phyloP scores from a whole-genome alignment of 2,329 filamentous ascomycete genomes.

The Arthroderma sp. region DNA sequence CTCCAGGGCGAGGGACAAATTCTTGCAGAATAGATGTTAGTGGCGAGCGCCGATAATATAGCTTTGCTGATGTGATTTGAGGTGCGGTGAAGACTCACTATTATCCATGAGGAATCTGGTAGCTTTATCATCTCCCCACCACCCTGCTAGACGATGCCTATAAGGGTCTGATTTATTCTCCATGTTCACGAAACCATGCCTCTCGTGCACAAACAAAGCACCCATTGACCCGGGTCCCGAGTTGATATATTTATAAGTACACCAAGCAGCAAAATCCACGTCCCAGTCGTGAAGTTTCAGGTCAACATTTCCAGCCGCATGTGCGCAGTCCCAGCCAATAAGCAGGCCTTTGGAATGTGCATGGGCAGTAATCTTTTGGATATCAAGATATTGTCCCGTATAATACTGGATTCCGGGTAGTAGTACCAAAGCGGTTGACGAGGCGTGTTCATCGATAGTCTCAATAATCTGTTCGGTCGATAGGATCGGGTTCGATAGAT shows the following conservation, averaged over 20 bases:
- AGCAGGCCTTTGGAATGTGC: constrained; percentile 58
- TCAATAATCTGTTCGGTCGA: constrained; percentile 58
- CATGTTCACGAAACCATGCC: constrained; percentile 42
- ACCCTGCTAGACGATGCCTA: constrained; percentile 58
- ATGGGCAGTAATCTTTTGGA: constrained; percentile 62
- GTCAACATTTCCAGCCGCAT: constrained; percentile 73
- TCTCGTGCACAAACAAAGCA: constrained; percentile 67
- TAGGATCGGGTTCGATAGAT: constrained; percentile 43
- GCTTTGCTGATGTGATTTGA: neutral
- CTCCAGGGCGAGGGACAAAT: constrained; percentile 65
- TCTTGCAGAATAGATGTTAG: constrained; percentile 18
- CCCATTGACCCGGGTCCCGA: constrained; percentile 70
- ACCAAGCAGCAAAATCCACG: constrained; percentile 87
- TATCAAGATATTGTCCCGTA: constrained; percentile 78
- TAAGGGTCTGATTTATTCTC: constrained; percentile 37
- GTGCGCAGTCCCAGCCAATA: constrained; percentile 80
- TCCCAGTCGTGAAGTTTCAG: constrained; percentile 73
- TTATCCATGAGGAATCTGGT: constrained; percentile 76
- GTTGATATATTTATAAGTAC: constrained; percentile 90
- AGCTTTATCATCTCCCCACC: constrained; percentile 73
- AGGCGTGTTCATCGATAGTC: constrained; percentile 61
- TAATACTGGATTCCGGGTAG: constrained; percentile 87
- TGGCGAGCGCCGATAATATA: constrained; percentile 2
- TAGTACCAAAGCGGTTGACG: constrained; percentile 60
- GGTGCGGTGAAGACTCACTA: constrained; percentile 21